These are phyloP conservation scores for Auxenochlorella pyrenoidosa DNA, from an alignment of 139 green algal genomes.

Conservation along the genomic window DNA sequence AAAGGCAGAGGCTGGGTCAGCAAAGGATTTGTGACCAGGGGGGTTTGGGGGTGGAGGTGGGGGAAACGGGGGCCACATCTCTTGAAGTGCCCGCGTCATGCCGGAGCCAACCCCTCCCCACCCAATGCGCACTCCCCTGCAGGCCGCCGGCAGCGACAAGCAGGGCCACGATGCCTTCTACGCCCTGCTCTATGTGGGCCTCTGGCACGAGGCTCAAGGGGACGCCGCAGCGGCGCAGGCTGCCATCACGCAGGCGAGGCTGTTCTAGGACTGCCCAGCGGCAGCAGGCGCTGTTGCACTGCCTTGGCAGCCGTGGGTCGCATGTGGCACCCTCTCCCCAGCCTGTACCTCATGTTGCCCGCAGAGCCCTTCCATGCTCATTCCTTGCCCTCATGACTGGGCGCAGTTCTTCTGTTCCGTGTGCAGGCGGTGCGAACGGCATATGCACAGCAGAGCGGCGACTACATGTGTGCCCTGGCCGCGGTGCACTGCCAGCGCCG, in stretches of 20 bases:
- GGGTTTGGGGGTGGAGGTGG: no score
- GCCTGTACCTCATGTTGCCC: neutral
- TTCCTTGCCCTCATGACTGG: no score
- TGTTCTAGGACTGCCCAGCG: no score
- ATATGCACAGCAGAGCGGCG: constrained; percentile 70
- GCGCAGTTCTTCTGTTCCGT: no score
- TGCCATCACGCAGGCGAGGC: constrained; percentile 45
- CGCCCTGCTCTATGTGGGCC: constrained; percentile 75
- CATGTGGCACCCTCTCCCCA: no score
- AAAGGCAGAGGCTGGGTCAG: no score
- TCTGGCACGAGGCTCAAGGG: constrained; percentile 79
- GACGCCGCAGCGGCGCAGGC: constrained; percentile 45
- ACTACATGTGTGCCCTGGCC: constrained; percentile 83
- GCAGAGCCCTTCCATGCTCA: neutral
- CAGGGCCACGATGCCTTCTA: constrained; percentile 80
- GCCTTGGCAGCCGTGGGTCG: neutral
- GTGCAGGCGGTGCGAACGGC: constrained; percentile 54
- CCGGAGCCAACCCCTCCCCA: neutral
- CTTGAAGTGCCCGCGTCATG: neutral
- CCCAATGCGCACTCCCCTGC: neutral
- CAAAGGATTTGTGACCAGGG: no score
- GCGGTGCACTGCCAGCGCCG: constrained; percentile 67
- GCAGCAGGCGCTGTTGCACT: no score
- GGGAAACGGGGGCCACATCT: no score
- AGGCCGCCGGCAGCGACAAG: constrained; percentile 29